A percentile compares a stretch with the other conserved stretches of the same genome.
These are phyloP conservation scores for Coniochaeta prunicola DNA, from an alignment of 2,329 filamentous ascomycete species.

Conservation along the genomic window DNA sequence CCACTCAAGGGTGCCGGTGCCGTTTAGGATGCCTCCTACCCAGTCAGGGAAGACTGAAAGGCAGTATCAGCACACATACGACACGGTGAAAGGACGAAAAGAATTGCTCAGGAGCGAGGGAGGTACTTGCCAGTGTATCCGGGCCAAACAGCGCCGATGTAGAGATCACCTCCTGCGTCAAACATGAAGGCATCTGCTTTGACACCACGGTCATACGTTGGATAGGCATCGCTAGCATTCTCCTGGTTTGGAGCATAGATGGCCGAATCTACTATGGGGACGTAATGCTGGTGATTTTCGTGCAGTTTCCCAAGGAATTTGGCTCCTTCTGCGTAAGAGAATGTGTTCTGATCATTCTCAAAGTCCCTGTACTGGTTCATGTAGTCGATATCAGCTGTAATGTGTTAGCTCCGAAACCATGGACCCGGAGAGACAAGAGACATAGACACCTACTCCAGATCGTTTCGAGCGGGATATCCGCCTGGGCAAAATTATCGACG, in stretches of 20 bases:
- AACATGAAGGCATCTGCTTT: constrained; percentile 47
- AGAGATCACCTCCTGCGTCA: constrained; percentile 48
- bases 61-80: neutral
- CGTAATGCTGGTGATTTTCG: constrained; percentile 57
- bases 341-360: constrained; percentile 52
- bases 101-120: neutral
- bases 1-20: constrained; percentile 56
- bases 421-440: neutral
- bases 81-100: neutral
- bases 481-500: constrained; percentile 56
- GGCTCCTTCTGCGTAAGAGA: constrained; percentile 48
- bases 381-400: constrained; percentile 62
- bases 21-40: constrained; percentile 52
- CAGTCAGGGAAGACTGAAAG: constrained; percentile 60
- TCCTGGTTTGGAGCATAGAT: constrained; percentile 63
- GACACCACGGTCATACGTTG: constrained; percentile 54
- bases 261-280: constrained; percentile 68
- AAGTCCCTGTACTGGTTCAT: constrained; percentile 59
- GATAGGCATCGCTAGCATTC: constrained; percentile 59
- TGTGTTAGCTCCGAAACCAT: constrained; percentile 1
- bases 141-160: constrained; percentile 65
- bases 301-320: constrained; percentile 57
- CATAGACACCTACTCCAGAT: constrained; percentile 51
- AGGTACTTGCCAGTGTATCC: constrained; percentile 44
- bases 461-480: constrained; percentile 63